Evolutionary conservation across 1,284 basidiomycete species (phyloP).

Genomic region (Hymenochaete sp.): DNA sequence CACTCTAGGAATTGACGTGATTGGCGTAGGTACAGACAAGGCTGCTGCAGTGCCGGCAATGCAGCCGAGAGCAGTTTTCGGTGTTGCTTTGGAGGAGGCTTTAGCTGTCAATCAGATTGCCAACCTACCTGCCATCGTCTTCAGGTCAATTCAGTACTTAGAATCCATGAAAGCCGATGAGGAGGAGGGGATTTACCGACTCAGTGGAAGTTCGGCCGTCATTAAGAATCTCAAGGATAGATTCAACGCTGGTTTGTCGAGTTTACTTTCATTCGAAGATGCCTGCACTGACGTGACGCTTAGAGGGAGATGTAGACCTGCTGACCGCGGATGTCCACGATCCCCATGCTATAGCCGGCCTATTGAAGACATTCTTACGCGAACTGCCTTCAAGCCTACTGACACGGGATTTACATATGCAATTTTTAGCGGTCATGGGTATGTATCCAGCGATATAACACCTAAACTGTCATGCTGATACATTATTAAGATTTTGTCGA

Average conservation of each 20-base stretch:
- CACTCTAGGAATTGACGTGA: constrained; percentile 6
- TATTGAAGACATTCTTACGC: constrained; percentile 85
- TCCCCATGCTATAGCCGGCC: constrained; percentile 88
- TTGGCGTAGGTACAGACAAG: constrained; percentile 31
- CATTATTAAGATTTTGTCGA: constrained; percentile 68
- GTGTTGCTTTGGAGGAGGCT: constrained; percentile 80
- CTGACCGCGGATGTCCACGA: constrained; percentile 89
- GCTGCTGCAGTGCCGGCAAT: constrained; percentile 31
- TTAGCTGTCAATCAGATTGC: constrained; percentile 84
- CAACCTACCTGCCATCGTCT: constrained; percentile 89
- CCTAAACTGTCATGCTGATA: constrained; percentile 9
- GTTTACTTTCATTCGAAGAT: neutral
- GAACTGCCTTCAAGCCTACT: constrained; percentile 87
- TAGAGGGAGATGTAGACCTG: constrained; percentile 88
- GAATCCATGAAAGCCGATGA: constrained; percentile 87
- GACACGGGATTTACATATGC: constrained; percentile 83
- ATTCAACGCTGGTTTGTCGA: constrained; percentile 73
- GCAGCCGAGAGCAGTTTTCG: constrained; percentile 76
- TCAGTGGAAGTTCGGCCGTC: constrained; percentile 87
- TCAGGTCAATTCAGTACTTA: constrained; percentile 86
- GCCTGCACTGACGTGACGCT: constrained; percentile 8
- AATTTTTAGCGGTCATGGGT: constrained; percentile 89
- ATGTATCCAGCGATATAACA: constrained; percentile 26
- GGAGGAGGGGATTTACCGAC: constrained; percentile 96
- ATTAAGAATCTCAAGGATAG: constrained; percentile 90